Evolutionary conservation across 2,329 filamentous ascomycete species (phyloP).

Genomic region (Immersiporthe knoxdaviesiana): DNA sequence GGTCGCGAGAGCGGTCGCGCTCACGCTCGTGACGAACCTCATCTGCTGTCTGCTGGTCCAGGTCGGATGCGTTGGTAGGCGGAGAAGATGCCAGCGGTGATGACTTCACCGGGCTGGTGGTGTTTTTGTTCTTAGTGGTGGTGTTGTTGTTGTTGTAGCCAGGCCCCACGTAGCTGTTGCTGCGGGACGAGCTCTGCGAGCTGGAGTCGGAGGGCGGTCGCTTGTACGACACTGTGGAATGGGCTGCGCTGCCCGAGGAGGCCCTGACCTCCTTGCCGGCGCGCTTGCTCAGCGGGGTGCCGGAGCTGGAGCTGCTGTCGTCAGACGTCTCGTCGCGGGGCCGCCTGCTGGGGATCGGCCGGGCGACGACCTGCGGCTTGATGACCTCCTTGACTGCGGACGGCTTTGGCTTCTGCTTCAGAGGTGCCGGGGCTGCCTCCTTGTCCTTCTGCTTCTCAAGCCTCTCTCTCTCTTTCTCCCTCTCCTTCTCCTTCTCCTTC

Average conservation of each 20-base stretch:
- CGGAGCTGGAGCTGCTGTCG: constrained; percentile 64
- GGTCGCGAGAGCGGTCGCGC: constrained; percentile 30
- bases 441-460: constrained; percentile 36
- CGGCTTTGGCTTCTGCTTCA: constrained; percentile 44
- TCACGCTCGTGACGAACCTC: constrained; percentile 30
- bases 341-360: constrained; percentile 50
- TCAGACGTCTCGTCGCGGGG: constrained; percentile 52
- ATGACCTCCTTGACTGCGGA: constrained; percentile 41
- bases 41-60: constrained; percentile 49
- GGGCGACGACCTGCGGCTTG: constrained; percentile 34
- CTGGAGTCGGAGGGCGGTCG: constrained; percentile 44
- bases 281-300: constrained; percentile 61
- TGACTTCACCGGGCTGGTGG: constrained; percentile 64
- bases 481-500: constrained; percentile 16
- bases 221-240: constrained; percentile 26
- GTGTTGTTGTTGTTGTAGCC: constrained; percentile 50
- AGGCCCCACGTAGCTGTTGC: constrained; percentile 28
- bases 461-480: constrained; percentile 31
- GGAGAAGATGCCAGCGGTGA: constrained; percentile 68
- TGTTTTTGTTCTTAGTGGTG: constrained; percentile 61
- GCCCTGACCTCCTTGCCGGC: constrained; percentile 49
- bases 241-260: constrained; percentile 19
- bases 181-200: constrained; percentile 51
- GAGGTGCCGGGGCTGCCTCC: constrained; percentile 23
- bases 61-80: constrained; percentile 66